Percentiles rank a stretch among this genome's conserved stretches.
phyloP scores from a whole-genome alignment of 2,329 filamentous ascomycete genomes.

The Trichoderma pleuroti region DNA sequence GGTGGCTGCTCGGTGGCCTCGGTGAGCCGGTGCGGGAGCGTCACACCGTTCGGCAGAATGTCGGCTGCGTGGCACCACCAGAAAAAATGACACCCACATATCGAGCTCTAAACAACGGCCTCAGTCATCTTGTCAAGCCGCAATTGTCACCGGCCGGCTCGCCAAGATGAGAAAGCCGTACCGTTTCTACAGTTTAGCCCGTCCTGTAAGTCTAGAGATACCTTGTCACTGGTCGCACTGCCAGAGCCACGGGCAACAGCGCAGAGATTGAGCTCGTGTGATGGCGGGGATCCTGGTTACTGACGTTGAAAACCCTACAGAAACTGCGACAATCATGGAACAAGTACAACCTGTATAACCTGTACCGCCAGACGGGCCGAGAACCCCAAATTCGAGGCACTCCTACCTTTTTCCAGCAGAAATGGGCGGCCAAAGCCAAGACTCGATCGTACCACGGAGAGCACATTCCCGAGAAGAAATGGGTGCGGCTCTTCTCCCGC shows the following conservation, averaged over 20 bases:
- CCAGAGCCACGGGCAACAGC: background rate
- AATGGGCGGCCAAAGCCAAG: conserved; percentile 86
- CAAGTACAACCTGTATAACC: conserved; percentile 94
- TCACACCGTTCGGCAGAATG: background rate
- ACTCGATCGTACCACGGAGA: conserved; percentile 91
- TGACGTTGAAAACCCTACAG: conserved; percentile 43
- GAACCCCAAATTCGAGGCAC: conserved; percentile 31
- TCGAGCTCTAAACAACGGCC: conserved; percentile 13
- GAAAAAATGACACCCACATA: conserved; percentile 18
- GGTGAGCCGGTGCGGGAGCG: background rate
- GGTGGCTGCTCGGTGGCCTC: background rate
- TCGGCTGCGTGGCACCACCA: conserved; percentile 9
- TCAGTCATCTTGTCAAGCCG: conserved; percentile 15
- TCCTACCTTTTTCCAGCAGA: conserved; percentile 92
- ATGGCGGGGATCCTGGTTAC: conserved; percentile 7
- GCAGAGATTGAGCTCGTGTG: background rate
- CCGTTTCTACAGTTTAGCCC: conserved; percentile 64
- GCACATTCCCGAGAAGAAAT: conserved; percentile 87
- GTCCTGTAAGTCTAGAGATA: conserved; percentile 51
- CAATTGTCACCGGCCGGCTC: conserved; percentile 24
- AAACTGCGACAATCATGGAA: conserved; percentile 96
- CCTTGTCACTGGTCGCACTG: background rate
- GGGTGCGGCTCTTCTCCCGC: conserved; percentile 87
- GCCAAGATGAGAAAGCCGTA: conserved; percentile 52
- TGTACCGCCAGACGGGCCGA: conserved; percentile 45